Conservation (phyloP, 2,329 filamentous ascomycete genomes). For the Xylariaceae sp. region DNA sequence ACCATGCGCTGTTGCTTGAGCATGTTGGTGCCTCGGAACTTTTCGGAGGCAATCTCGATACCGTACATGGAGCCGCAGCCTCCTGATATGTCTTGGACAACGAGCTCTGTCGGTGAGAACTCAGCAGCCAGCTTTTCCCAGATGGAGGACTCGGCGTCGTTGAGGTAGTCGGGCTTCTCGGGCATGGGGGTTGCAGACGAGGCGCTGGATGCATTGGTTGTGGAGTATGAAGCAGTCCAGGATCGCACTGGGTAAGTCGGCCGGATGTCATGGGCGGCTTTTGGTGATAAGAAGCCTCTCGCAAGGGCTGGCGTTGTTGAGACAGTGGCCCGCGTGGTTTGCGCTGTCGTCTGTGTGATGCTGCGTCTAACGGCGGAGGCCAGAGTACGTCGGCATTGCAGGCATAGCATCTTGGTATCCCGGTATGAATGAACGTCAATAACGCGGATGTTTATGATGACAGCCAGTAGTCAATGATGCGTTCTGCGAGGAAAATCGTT, state of each 20-base stretch:
- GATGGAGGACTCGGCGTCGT: slow-evolving; percentile 55
- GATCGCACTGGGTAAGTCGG: slow-evolving; percentile 14
- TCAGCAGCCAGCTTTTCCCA: slow-evolving; percentile 50
- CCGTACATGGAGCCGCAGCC: slow-evolving; percentile 87
- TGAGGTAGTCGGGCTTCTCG: slow-evolving; percentile 47
- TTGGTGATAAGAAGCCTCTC: slow-evolving; percentile 1
- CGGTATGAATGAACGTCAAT: no score
- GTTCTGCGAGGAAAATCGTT: no score
- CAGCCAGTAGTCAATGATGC: no score
- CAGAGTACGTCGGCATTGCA: slow-evolving; percentile 20
- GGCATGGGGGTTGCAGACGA: slow-evolving; percentile 12
- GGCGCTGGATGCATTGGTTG: slow-evolving; percentile 27
- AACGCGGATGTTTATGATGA: no score
- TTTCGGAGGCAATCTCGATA: slow-evolving; percentile 69
- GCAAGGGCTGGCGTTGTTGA: slow-evolving; percentile 5
- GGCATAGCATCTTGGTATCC: slow-evolving; percentile 19
- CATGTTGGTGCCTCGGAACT: slow-evolving; percentile 66
- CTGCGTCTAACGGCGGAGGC: slow-evolving; percentile 14
- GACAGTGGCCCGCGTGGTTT: slow-evolving; percentile 4
- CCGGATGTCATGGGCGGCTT: not conserved
- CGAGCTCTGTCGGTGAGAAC: slow-evolving; percentile 48
- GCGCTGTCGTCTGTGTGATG: slow-evolving; percentile 8
- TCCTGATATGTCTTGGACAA: slow-evolving; percentile 76
- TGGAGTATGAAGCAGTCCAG: slow-evolving; percentile 22
- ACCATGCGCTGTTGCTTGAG: slow-evolving; percentile 82